Evolutionary conservation across 441 rosid genomes (phyloP).

Genomic region (Mallotus japonicus): DNA sequence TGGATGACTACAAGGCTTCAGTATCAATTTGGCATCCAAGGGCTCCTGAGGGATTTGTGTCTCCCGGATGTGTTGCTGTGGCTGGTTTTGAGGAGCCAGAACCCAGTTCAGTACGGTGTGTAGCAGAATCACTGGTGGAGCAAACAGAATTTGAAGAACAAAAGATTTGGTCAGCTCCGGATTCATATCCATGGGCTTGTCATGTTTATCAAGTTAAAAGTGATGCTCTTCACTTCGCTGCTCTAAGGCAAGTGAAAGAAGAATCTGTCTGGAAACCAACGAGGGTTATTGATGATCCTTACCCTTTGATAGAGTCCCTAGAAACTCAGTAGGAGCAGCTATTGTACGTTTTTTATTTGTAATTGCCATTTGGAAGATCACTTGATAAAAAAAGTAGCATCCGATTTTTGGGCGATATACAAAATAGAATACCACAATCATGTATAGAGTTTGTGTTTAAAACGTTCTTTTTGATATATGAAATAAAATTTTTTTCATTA

Average conservation of each 20-base stretch:
- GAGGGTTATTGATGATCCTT: slow-evolving; percentile 62
- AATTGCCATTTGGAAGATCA: not conserved
- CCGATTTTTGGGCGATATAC: no score
- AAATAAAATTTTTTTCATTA: no score
- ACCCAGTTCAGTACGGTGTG: slow-evolving; percentile 52
- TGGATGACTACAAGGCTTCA: slow-evolving; percentile 64
- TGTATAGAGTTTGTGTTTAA: no score
- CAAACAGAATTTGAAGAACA: slow-evolving; percentile 84
- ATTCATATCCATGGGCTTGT: slow-evolving; percentile 92
- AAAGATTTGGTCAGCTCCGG: slow-evolving; percentile 83
- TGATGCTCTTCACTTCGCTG: slow-evolving; percentile 89
- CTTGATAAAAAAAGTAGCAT: no score
- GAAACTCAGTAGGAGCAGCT: not conserved
- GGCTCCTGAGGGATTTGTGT: slow-evolving; percentile 76
- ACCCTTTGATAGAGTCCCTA: not conserved
- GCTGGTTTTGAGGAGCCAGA: slow-evolving; percentile 70
- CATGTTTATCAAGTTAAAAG: slow-evolving; percentile 84
- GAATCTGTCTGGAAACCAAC: slow-evolving; percentile 77
- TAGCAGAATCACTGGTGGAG: slow-evolving; percentile 66
- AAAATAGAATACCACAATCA: no score
- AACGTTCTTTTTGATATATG: no score
- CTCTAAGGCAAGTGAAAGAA: slow-evolving; percentile 71
- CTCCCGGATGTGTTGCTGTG: slow-evolving; percentile 80
- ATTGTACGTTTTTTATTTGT: not conserved
- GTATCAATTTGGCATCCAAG: slow-evolving; percentile 95